These are phyloP conservation scores for Setaria italica DNA, from an alignment of 202 grass and related monocot genomes.

Conservation along the genomic window DNA sequence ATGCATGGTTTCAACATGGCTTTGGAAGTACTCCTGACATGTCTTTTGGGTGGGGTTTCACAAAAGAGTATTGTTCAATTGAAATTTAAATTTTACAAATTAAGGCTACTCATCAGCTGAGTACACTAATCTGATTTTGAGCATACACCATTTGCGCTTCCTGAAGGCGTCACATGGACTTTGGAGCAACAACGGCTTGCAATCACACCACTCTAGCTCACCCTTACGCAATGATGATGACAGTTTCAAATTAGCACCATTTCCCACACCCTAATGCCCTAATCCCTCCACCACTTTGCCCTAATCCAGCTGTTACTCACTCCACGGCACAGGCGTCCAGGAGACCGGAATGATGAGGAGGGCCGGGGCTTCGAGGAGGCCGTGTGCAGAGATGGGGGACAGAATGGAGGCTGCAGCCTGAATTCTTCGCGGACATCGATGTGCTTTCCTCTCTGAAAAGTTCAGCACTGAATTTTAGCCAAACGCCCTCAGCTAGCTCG, in stretches of 20 bases:
- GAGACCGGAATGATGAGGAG: constrained; percentile 48
- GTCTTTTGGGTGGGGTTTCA: no score
- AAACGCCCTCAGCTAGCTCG: constrained; percentile 26
- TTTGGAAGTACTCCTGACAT: not conserved
- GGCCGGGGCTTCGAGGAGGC: constrained; percentile 28
- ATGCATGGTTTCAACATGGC: not conserved
- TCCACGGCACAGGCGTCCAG: constrained; percentile 37
- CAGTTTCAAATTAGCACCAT: not conserved
- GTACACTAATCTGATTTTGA: no score
- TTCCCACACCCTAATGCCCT: not conserved
- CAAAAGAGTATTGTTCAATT: no score
- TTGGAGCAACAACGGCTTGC: not conserved
- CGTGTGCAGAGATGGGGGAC: constrained; percentile 3
- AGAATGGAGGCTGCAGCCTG: constrained; percentile 56
- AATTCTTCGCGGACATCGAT: constrained; percentile 45
- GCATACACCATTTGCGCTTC: no score
- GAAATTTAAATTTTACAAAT: no score
- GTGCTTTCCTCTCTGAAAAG: constrained; percentile 53
- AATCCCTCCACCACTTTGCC: not conserved
- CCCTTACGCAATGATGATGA: constrained; percentile 42
- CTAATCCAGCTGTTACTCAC: constrained; percentile 37
- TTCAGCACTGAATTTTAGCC: constrained; percentile 62
- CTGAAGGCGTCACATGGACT: not conserved
- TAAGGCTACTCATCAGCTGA: no score
- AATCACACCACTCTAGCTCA: constrained; percentile 10